phyloP scores from a whole-genome alignment of 805 yeast species.

The Candida ascalaphidarum region DNA sequence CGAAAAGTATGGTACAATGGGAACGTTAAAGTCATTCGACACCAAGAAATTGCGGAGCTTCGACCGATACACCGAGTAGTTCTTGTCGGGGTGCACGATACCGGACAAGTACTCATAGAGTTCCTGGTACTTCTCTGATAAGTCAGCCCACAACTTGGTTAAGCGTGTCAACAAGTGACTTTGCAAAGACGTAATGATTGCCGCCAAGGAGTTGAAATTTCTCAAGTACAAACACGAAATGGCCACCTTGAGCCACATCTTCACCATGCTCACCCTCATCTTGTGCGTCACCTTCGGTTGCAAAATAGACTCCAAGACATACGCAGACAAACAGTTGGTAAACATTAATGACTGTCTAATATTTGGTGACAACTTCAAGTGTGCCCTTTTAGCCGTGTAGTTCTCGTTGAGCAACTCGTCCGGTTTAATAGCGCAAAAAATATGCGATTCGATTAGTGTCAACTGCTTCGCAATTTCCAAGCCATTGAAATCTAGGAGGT shows the following conservation, averaged over 20 bases:
- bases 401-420: constrained; percentile 62
- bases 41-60: constrained; percentile 50
- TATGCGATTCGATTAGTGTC: constrained; percentile 60
- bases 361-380: constrained; percentile 53
- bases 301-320: constrained; percentile 62
- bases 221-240: constrained; percentile 64
- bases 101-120: constrained; percentile 56
- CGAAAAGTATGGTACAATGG: constrained; percentile 71
- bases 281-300: constrained; percentile 41
- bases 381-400: constrained; percentile 51
- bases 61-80: constrained; percentile 59
- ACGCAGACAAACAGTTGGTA: constrained; percentile 64
- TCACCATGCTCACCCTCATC: constrained; percentile 46
- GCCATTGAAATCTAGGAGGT: constrained; percentile 53
- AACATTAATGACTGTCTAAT: constrained; percentile 53
- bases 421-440: constrained; percentile 55
- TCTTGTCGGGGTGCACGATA: constrained; percentile 68
- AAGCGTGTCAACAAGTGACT: constrained; percentile 62
- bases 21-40: constrained; percentile 41
- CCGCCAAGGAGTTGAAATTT: constrained; percentile 72
- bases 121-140: constrained; percentile 52
- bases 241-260: constrained; percentile 68
- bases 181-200: constrained; percentile 70
- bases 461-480: constrained; percentile 72
- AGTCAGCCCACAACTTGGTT: constrained; percentile 46